Evolutionary conservation across 495 filamentous ascomycete species (phyloP).

Genomic region (Aspergillus homomorphus): DNA sequence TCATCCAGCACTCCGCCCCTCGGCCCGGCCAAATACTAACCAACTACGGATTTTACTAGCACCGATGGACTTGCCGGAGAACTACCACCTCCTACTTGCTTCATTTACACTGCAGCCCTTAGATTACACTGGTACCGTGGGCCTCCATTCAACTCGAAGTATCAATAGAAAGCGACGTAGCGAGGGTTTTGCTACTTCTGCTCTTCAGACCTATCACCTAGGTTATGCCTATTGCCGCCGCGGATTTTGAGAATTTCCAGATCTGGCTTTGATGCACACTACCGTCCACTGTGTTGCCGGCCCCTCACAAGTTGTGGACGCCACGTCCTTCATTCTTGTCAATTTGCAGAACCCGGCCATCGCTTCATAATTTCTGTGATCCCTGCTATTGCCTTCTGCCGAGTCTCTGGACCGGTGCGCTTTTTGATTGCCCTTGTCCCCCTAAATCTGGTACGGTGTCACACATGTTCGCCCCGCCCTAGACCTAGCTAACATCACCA

Average conservation of each 20-base stretch:
- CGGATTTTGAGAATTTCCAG: background rate
- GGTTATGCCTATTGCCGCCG: background rate
- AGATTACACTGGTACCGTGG: too few species aligned
- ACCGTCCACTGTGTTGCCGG: background rate
- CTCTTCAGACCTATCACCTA: background rate
- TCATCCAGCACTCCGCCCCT: slow-evolving; percentile 37
- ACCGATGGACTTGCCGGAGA: too few species aligned
- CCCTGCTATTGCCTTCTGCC: background rate
- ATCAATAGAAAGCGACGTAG: too few species aligned
- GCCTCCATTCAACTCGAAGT: too few species aligned
- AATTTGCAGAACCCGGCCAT: background rate
- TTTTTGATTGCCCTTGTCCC: too few species aligned
- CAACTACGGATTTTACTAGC: too few species aligned
- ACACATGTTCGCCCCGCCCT: background rate
- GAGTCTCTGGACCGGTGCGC: background rate
- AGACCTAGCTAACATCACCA: background rate
- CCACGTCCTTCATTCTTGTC: background rate
- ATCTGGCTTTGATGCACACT: slow-evolving; percentile 2
- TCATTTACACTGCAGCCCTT: too few species aligned
- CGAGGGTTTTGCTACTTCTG: too few species aligned
- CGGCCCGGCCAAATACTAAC: too few species aligned
- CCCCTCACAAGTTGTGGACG: background rate
- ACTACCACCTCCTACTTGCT: too few species aligned
- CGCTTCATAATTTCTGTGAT: background rate
- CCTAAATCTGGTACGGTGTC: background rate